Percentiles rank a stretch among this genome's conserved stretches.
Conservation (phyloP, 495 filamentous ascomycete genomes). For the Bacidia rubella region DNA sequence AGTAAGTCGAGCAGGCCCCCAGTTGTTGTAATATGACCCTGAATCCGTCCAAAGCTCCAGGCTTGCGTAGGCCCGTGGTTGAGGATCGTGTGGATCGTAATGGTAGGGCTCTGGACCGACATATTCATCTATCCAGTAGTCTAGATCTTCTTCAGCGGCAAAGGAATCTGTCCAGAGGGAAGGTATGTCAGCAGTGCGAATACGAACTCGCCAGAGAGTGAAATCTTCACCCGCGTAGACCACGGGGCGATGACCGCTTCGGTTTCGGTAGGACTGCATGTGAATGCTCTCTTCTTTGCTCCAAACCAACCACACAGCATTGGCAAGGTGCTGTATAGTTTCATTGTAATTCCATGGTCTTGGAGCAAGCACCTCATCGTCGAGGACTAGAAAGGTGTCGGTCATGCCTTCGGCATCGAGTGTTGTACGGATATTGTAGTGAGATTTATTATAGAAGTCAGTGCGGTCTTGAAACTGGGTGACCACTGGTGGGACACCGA, state of each 20-base stretch:
- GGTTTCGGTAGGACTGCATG: not conserved
- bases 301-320: not conserved
- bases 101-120: not conserved
- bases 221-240: conserved; percentile 3
- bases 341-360: not conserved
- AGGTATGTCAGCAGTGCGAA: conserved; percentile 3
- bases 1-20: not conserved
- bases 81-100: conserved; percentile 10
- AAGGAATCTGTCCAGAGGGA: not conserved
- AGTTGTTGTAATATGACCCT: too few relatives aligned
- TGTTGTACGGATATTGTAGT: conserved; percentile 2
- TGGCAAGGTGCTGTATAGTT: not conserved
- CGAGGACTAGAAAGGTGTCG: conserved; percentile 2
- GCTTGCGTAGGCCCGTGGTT: not conserved
- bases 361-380: not conserved
- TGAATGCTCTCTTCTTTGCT: not conserved
- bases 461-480: conserved; percentile 1
- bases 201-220: conserved; percentile 6
- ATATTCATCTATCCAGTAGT: not conserved
- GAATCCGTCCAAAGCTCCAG: not conserved
- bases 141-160: not conserved
- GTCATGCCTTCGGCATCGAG: conserved; percentile 6
- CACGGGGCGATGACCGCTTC: not conserved
- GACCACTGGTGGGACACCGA: not conserved
- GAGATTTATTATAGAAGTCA: conserved; percentile 5